Evolutionary conservation across 78 protist species (phyloP), one percentile per base, ranked within the genome.

Genomic region (Dictyostelium intermedium): DNA sequence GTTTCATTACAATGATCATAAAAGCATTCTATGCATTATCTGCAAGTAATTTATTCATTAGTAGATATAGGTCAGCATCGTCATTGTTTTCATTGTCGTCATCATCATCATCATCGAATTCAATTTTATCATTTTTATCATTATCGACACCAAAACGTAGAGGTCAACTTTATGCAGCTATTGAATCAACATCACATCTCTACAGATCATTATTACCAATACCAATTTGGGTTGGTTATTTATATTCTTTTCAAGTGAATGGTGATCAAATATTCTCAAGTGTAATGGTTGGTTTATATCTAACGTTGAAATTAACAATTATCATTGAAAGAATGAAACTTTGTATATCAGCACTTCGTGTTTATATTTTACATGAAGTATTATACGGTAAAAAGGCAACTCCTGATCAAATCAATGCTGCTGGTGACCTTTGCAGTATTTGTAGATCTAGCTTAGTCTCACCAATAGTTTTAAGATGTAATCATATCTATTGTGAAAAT

Each of bases 401-500:
- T 13, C 27, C 80, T 20, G 96, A 78, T n/a, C 91, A 93, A 69
- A 43, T 87, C 20, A 14, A 18, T 5, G 93, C 43, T 5, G 84
- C 80, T 2, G 96, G 84, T 11, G 91, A 93, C 7, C 69, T 79
- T 23, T 93, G 96, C 45, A 34, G 95, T 66, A 93, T 93, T 69
- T 93, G 96, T 56, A 92, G 91, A 37, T 92, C 91, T 13, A 82
- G 70, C 8, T 61, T 87, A 83, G 60, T 80, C 45, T 79, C 87
- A 25, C 96, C 96, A 23, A 85, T 93, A 4, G 76, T 85, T 9
- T 47, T 93, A 16, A 18, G 92, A 37, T 92, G 92, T 32, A 72
- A 87, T 43, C 96, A 93, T 72, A 45, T 87, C 50, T 93, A 80
- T 85, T 93, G 96, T 83, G 96, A 93, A 60, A 91, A 86, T 20